Evolutionary conservation across 352 stramenopile species (phyloP), one percentile per base, ranked within the genome.

Genomic region (Pythium guiyangense): DNA sequence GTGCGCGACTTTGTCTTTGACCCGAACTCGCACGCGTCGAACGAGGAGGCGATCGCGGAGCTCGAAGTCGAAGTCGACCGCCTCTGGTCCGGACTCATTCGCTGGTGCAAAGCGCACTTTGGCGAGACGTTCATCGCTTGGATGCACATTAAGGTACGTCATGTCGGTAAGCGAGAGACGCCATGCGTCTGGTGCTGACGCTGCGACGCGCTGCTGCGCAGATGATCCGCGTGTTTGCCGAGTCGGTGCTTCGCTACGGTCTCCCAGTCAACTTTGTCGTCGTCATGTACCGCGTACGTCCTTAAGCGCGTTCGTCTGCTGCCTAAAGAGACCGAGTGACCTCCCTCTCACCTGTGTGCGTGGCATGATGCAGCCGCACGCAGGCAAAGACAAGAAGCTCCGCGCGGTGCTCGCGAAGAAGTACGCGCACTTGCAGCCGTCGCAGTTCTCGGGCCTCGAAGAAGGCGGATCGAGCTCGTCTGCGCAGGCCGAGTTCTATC

Each of bases 81-180:
- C 49, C 92, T 98, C 63, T 97, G 92, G 69, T 96, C 81, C 40
- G 92, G 90, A 8, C 89, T 98, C 54, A 90, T 97, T 51, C 90
- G 96, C 55, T 99, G 96, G 96, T 99, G 97, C 85, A 98, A 98
- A 73, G 96, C 93, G 20, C 97, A 99, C 70, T 99, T 98, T 72
- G 94, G 96, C 66, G 97, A 99, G 72, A 92, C 93, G 11, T 99
- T 98, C 63, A 96, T 98, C 49, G 95, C 94, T 12, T 99, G 96
- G 96, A 98, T 99, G 86, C 96, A 99, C 69, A 95, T 99, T 62
- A 99, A 99, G 86, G 90, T 98, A 15, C 12, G 64, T 18, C 17
- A 9, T 6, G 53, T 22, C 20, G 46, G 35, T 18, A 11, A 35
- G 18, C 29, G 25, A 39, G 20, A 2, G 5, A 5, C n/a, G 37